Evolutionary conservation across 352 stramenopile genomes (phyloP), one percentile per base, ranked within the genome.

Genomic region (Phytopythium cucurbitacearum): DNA sequence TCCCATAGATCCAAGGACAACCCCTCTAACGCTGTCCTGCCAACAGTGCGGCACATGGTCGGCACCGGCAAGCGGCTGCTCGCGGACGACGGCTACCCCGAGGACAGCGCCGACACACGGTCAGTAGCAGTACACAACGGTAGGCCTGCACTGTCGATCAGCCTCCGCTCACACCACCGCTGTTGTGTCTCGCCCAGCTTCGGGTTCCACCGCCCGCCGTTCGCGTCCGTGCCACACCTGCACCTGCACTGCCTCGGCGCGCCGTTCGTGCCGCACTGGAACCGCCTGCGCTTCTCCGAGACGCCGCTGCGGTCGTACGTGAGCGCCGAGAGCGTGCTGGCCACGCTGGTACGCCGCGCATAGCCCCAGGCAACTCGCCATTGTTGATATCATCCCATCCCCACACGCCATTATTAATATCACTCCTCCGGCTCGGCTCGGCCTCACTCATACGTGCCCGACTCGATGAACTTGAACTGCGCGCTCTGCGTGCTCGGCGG

Each of bases 391-490:
- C 2, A 28, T 28, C 21, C 21, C 21, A 28, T 28, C 21, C 21
- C 21, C 21, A 28, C 21, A 28, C 21, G 21, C 2, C 21, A 28
- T 28, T 28, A 28, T 28, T 28, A 28, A 28, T 28, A 28, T 28
- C 21, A 28, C 21, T 28, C 21, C 21, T 28, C 32, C 7, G 28
- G 28, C 37, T 3, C 12, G 10, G 11, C 12, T 16, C 21, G 4
- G 8, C 36, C 46, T 13, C 51, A 50, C 16, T 83, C 57, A 56
- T 86, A 91, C 60, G 70, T 69, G 46, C 83, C 83, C n/a, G 80
- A 88, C 55, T 94, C 83, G 51, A 94, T 91, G 64, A 84, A 94
- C 60, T 90, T 89, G 69, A 89, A 94, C 57, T 88, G 77, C 41
- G 80, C 73, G 41, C 73, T 76, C 58, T 94, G 83, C 37, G 80